A percentile compares a stretch with the other conserved stretches of the same genome.
Evolutionary conservation across 2,329 filamentous ascomycete species (phyloP).

Genomic region (Periconia sp.): DNA sequence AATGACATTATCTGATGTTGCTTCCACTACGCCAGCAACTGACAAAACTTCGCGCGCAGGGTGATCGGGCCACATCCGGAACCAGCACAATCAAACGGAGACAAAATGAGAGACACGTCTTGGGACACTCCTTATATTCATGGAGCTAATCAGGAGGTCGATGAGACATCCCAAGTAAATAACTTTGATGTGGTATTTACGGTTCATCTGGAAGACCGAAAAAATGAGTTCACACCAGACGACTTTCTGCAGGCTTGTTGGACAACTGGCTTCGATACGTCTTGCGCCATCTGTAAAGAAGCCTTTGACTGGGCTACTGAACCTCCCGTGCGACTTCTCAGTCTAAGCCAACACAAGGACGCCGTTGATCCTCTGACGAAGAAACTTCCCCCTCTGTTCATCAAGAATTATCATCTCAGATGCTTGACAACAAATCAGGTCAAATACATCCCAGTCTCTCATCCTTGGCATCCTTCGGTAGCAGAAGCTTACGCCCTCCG

Average conservation of each 20-base stretch:
- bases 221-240: background rate
- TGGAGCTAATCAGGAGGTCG: constrained; percentile 1
- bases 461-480: constrained; percentile 12
- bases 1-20: background rate
- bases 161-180: background rate
- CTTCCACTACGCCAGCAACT: background rate
- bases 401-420: constrained; percentile 10
- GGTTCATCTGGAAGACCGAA: constrained; percentile 6
- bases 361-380: background rate
- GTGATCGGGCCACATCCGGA: background rate
- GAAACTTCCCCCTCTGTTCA: constrained; percentile 2
- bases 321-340: constrained; percentile 9
- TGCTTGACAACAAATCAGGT: constrained; percentile 6
- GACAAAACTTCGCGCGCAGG: background rate
- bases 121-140: constrained; percentile 9
- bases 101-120: constrained; percentile 5
- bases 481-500: constrained; percentile 11
- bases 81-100: background rate
- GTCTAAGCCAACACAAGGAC: background rate
- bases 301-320: constrained; percentile 8
- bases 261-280: constrained; percentile 12
- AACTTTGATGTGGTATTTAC: constrained; percentile 3
- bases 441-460: constrained; percentile 12
- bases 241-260: constrained; percentile 10
- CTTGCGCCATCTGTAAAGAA: constrained; percentile 8